Percentiles rank a stretch among this genome's conserved stretches.
phyloP scores from a whole-genome alignment of 2,329 filamentous ascomycete genomes.

The Ophiostoma sp. region DNA sequence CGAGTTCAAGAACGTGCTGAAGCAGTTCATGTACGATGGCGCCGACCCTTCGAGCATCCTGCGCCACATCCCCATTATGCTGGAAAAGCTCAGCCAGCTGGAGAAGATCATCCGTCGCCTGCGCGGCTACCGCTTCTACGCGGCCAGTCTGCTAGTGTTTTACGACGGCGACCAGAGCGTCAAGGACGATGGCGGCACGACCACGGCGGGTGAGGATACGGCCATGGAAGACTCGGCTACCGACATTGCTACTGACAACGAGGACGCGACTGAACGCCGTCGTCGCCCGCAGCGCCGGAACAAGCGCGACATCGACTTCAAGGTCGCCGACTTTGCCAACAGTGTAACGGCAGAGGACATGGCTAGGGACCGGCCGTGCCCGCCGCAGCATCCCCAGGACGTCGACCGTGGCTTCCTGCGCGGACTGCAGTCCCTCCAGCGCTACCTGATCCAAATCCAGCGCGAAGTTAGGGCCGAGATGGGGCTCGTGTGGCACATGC shows the following conservation, averaged over 20 bases:
- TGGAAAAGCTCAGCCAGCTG: slow-evolving; percentile 76
- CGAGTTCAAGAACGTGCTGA: slow-evolving; percentile 85
- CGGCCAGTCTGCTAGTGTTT: slow-evolving; percentile 87
- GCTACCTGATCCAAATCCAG: slow-evolving; percentile 85
- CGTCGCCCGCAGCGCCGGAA: slow-evolving; percentile 34
- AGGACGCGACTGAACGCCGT: slow-evolving; percentile 38
- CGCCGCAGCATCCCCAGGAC: slow-evolving; percentile 71
- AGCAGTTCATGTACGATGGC: slow-evolving; percentile 86
- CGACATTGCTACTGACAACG: slow-evolving; percentile 54
- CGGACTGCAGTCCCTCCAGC: slow-evolving; percentile 69
- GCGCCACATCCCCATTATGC: slow-evolving; percentile 78
- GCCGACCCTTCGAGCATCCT: slow-evolving; percentile 72
- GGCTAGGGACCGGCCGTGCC: slow-evolving; percentile 60
- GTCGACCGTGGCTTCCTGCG: slow-evolving; percentile 87
- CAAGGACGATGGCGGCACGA: slow-evolving; percentile 28
- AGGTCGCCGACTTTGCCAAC: slow-evolving; percentile 98
- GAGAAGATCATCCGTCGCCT: slow-evolving; percentile 77
- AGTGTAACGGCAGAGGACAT: slow-evolving; percentile 85
- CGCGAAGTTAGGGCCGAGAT: slow-evolving; percentile 61
- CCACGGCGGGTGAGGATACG: slow-evolving; percentile 49
- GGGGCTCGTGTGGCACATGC: slow-evolving; percentile 36
- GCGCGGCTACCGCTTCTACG: slow-evolving; percentile 88
- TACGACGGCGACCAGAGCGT: slow-evolving; percentile 77
- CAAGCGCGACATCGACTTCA: slow-evolving; percentile 72
- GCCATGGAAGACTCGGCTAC: slow-evolving; percentile 53